phyloP scores from a whole-genome alignment of 1,139 yeast genomes.

The Suhomyces choctaworum region DNA sequence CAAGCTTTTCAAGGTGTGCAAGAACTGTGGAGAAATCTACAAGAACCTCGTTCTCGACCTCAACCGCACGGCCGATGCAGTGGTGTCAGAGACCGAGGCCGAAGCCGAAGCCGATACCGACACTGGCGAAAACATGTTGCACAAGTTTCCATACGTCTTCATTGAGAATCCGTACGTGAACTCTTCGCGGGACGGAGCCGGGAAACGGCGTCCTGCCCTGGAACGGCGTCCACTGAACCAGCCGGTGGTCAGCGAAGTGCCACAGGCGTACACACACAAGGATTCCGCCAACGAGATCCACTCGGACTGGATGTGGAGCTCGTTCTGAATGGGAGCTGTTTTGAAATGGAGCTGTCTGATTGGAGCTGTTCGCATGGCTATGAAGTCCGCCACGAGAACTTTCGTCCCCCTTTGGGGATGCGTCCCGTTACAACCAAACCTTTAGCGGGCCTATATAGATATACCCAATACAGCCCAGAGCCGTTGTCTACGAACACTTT shows the following conservation, averaged over 20 bases:
- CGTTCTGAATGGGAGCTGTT: too few species aligned
- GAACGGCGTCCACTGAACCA: conserved; percentile 5
- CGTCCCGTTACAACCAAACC: too few species aligned
- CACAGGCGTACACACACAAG: conserved; percentile 5
- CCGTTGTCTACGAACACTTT: too few species aligned
- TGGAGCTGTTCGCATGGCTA: too few species aligned
- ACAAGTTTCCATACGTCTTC: conserved; percentile 30
- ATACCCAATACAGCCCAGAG: too few species aligned
- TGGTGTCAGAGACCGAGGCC: too few species aligned
- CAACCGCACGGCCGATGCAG: conserved; percentile 20
- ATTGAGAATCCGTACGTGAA: conserved; percentile 42
- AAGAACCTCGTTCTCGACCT: conserved; percentile 29
- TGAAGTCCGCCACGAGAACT: too few species aligned
- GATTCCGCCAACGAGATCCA: conserved; percentile 22
- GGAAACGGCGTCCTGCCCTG: conserved; percentile 4
- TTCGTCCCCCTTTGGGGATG: too few species aligned
- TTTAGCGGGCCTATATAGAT: too few species aligned
- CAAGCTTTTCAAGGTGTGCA: conserved; percentile 39
- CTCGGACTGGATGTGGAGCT: conserved; percentile 50
- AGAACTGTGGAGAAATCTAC: conserved; percentile 39
- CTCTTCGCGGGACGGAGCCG: conserved; percentile 2
- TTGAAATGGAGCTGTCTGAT: too few species aligned
- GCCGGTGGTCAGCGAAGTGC: conserved; percentile 3
- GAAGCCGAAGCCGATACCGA: too few species aligned
- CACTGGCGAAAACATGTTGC: conserved; percentile 2